Conservation (phyloP, 2,329 filamentous ascomycete species). For the Kalmusia sp. region DNA sequence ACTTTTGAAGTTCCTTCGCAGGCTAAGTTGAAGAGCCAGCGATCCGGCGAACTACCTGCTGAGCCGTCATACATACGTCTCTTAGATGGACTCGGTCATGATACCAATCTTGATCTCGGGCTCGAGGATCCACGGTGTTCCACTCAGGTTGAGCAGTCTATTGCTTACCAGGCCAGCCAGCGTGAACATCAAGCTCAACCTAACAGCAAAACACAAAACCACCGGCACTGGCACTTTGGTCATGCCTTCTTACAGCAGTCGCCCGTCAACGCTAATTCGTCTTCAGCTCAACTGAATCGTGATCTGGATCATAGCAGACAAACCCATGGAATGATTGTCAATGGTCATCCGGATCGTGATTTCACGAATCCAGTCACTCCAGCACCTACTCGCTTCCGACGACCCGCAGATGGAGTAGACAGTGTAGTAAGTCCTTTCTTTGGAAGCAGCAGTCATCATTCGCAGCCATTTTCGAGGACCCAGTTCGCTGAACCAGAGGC, state of each 20-base stretch:
- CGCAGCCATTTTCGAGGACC: slow-evolving; percentile 15
- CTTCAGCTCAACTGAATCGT: slow-evolving; percentile 4
- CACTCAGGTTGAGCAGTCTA: neutral
- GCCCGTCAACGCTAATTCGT: slow-evolving; percentile 12
- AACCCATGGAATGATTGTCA: slow-evolving; percentile 10
- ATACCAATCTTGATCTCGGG: slow-evolving; percentile 30
- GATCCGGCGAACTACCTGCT: slow-evolving; percentile 19
- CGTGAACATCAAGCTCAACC: neutral
- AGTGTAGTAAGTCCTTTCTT: slow-evolving; percentile 52
- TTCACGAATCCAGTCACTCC: slow-evolving; percentile 17
- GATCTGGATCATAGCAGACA: slow-evolving; percentile 11
- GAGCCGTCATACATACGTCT: slow-evolving; percentile 40
- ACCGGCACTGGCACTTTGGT: slow-evolving; percentile 18
- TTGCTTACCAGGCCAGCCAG: slow-evolving; percentile 3
- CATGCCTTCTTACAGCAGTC: slow-evolving; percentile 28
- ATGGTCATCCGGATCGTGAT: slow-evolving; percentile 10
- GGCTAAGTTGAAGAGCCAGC: slow-evolving; percentile 14
- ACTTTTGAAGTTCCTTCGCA: slow-evolving; percentile 29
- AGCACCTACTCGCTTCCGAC: slow-evolving; percentile 15
- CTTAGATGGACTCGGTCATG: slow-evolving; percentile 35
- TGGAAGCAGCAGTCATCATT: slow-evolving; percentile 24
- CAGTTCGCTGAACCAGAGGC: slow-evolving; percentile 32
- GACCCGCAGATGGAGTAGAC: slow-evolving; percentile 25
- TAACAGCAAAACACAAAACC: neutral
- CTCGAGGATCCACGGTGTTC: slow-evolving; percentile 35